A percentile compares a stretch with the other conserved stretches of the same genome.
These are phyloP conservation scores for Euphrasia confusa DNA, from an alignment of 257 asterid genomes.

Conservation along the genomic window DNA sequence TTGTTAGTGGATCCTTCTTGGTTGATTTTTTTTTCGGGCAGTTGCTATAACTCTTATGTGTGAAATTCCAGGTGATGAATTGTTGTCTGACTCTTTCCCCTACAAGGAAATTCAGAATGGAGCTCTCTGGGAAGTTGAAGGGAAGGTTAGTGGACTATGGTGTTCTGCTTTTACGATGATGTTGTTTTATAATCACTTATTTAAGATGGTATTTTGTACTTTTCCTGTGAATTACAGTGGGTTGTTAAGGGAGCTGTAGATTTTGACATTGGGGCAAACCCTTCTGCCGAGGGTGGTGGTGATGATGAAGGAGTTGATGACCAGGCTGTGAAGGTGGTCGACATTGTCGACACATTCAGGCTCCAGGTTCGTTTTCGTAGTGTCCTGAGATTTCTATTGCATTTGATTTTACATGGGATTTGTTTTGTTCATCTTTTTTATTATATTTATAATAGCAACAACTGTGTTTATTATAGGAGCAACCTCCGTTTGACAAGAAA, in stretches of 20 bases:
- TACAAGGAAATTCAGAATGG: slow-evolving; percentile 71
- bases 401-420: background rate
- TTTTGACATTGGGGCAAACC: slow-evolving; percentile 89
- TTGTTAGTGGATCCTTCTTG: too few species aligned
- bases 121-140: slow-evolving; percentile 82
- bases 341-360: slow-evolving; percentile 85
- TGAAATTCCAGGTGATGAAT: slow-evolving; percentile 61
- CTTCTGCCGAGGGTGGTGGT: slow-evolving; percentile 80
- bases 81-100: slow-evolving; percentile 85
- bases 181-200: too few species aligned
- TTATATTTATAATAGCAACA: background rate
- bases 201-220: background rate
- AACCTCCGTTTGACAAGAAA: slow-evolving; percentile 88
- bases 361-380: slow-evolving; percentile 53
- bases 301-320: slow-evolving; percentile 91
- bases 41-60: background rate
- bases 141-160: slow-evolving; percentile 46
- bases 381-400: background rate
- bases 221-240: slow-evolving; percentile 47
- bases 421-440: background rate
- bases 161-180: too few species aligned
- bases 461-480: slow-evolving; percentile 47
- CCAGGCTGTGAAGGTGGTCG: slow-evolving; percentile 59
- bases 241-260: slow-evolving; percentile 58
- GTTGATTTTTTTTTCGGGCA: background rate